These are phyloP conservation scores for Nematodospora valgi DNA, from an alignment of 805 yeast species.

Conservation along the genomic window DNA sequence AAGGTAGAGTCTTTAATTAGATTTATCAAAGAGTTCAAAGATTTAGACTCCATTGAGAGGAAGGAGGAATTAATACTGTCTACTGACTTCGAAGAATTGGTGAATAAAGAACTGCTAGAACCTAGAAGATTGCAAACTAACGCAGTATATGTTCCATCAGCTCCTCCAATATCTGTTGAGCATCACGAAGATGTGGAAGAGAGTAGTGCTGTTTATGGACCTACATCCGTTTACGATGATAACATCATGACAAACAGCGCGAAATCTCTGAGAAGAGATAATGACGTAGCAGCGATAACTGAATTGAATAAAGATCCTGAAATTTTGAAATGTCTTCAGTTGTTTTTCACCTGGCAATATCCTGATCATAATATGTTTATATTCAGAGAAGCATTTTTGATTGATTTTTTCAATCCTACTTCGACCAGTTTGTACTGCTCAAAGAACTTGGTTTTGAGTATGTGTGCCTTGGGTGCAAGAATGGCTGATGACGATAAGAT, in stretches of 20 bases:
- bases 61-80: constrained; percentile 18
- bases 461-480: constrained; percentile 58
- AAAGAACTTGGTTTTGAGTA: constrained; percentile 48
- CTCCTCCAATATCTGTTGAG: not conserved
- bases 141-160: constrained; percentile 1
- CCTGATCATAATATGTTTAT: constrained; percentile 62
- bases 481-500: constrained; percentile 43
- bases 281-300: constrained; percentile 15
- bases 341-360: constrained; percentile 62
- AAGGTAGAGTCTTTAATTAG: constrained; percentile 21
- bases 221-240: constrained; percentile 43
- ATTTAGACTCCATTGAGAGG: constrained; percentile 16
- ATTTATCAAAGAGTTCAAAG: constrained; percentile 23
- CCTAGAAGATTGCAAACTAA: constrained; percentile 1
- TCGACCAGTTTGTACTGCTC: constrained; percentile 53
- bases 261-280: constrained; percentile 9
- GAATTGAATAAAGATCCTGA: constrained; percentile 32
- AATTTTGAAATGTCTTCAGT: constrained; percentile 33
- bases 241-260: constrained; percentile 19
- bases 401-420: constrained; percentile 58
- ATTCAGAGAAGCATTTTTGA: constrained; percentile 60
- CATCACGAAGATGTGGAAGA: constrained; percentile 16
- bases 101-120: constrained; percentile 2
- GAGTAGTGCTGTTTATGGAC: constrained; percentile 41
- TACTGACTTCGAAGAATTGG: constrained; percentile 15